These are phyloP conservation scores for Boletellus deceptivus DNA, from an alignment of 1,284 basidiomycete species.

Conservation along the genomic window DNA sequence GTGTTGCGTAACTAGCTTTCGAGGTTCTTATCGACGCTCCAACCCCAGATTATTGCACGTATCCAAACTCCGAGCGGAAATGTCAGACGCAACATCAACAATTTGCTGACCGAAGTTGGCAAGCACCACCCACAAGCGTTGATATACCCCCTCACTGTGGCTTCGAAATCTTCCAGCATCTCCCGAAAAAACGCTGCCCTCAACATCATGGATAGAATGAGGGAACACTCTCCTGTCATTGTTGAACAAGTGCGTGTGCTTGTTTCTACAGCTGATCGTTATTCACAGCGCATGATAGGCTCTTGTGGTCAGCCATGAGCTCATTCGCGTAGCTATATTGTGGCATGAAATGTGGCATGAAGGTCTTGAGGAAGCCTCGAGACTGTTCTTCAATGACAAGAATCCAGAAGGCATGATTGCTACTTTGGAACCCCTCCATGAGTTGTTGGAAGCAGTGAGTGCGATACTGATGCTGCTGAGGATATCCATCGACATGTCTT, in stretches of 20 bases:
- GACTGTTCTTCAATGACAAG: slow-evolving; percentile 96
- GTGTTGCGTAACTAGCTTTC: slow-evolving; percentile 11
- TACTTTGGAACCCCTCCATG: slow-evolving; percentile 90
- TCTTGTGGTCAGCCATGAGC: slow-evolving; percentile 87
- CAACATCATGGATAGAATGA: slow-evolving; percentile 91
- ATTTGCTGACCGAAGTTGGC: slow-evolving; percentile 89
- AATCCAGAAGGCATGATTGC: slow-evolving; percentile 99
- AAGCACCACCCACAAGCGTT: slow-evolving; percentile 97
- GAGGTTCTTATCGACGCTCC: background rate
- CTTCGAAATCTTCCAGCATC: slow-evolving; percentile 91
- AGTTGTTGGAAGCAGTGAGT: slow-evolving; percentile 85
- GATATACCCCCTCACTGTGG: slow-evolving; percentile 97
- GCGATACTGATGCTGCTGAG: background rate
- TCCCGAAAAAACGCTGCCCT: slow-evolving; percentile 84
- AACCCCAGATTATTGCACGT: slow-evolving; percentile 87
- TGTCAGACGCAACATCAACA: slow-evolving; percentile 89
- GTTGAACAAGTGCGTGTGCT: slow-evolving; percentile 73
- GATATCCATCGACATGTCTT: background rate
- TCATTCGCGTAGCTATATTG: slow-evolving; percentile 96
- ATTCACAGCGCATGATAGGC: slow-evolving; percentile 51
- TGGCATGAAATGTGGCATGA: slow-evolving; percentile 99
- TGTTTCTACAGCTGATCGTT: background rate
- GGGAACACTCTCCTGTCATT: slow-evolving; percentile 85
- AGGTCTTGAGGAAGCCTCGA: slow-evolving; percentile 95
- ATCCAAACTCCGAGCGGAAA: slow-evolving; percentile 93